Evolutionary conservation across 768 basidiomycete genomes (phyloP).

Genomic region (Boletus eberwhitei): DNA sequence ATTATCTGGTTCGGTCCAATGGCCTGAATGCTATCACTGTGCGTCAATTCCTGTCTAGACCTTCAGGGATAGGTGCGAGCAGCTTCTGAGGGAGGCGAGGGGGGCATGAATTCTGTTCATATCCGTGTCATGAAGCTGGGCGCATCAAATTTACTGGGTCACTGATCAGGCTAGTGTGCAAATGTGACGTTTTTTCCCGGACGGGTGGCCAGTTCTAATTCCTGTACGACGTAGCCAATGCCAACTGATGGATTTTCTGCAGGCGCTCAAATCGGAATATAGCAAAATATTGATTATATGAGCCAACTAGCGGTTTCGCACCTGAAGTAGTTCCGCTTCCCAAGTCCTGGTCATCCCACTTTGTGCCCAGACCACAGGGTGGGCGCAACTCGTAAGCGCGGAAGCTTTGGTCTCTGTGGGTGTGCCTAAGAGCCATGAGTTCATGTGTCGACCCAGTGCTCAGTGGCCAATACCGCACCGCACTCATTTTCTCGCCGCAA

Average conservation of each 20-base stretch:
- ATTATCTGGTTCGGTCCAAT: slow-evolving; percentile 12
- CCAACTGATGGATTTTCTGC: slow-evolving; percentile 7
- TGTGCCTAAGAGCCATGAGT: background rate
- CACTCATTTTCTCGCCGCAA: background rate
- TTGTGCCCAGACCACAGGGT: background rate
- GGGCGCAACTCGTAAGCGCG: slow-evolving; percentile 4
- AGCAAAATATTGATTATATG: slow-evolving; percentile 8
- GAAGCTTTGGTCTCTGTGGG: background rate
- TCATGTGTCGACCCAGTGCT: background rate
- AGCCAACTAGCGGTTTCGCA: slow-evolving; percentile 14
- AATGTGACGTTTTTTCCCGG: slow-evolving; percentile 9
- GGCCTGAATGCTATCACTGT: slow-evolving; percentile 15
- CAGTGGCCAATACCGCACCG: background rate
- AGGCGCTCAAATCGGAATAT: slow-evolving; percentile 1
- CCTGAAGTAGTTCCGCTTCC: slow-evolving; percentile 1
- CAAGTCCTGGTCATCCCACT: background rate
- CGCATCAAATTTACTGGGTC: slow-evolving; percentile 14
- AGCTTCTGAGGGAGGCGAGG: slow-evolving; percentile 5
- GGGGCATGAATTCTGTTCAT: slow-evolving; percentile 15
- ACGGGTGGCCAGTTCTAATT: slow-evolving; percentile 15
- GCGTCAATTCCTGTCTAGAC: slow-evolving; percentile 7
- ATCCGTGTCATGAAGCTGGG: slow-evolving; percentile 22
- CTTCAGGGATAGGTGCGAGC: background rate
- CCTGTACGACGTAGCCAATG: slow-evolving; percentile 10
- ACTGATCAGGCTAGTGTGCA: slow-evolving; percentile 5